Evolutionary conservation across 139 green algal genomes (phyloP), one percentile per base, ranked within the genome.

Genomic region (Spirogloea muscicola): DNA sequence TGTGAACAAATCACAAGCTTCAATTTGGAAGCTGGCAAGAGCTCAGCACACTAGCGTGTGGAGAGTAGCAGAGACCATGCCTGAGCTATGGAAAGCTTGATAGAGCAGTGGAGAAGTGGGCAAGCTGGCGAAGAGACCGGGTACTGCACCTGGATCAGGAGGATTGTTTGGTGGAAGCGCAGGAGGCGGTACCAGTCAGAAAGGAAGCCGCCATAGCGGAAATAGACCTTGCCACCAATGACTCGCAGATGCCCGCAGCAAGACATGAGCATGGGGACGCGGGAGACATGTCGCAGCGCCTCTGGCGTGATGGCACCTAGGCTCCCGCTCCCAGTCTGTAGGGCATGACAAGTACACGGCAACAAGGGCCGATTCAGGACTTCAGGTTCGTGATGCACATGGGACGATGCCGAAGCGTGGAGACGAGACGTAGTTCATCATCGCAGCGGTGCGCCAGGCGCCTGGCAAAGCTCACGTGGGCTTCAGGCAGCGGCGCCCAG

Each of bases 401-500:
- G n/a, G n/a, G n/a, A n/a, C n/a, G n/a, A n/a, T n/a, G n/a, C n/a
- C n/a, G n/a, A n/a, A n/a, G n/a, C n/a, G n/a, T n/a, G n/a, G n/a
- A n/a, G n/a, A n/a, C n/a, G n/a, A n/a, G n/a, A n/a, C n/a, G n/a
- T n/a, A n/a, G n/a, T n/a, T n/a, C n/a, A n/a, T n/a, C n/a, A n/a
- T n/a, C n/a, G n/a, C n/a, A n/a, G n/a, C n/a, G n/a, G n/a, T n/a
- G n/a, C n/a, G n/a, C n/a, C n/a, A n/a, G n/a, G n/a, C n/a, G n/a
- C n/a, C n/a, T n/a, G n/a, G n/a, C n/a, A n/a, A n/a, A n/a, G n/a
- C n/a, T n/a, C n/a, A n/a, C n/a, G n/a, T n/a, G n/a, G n/a, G n/a
- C n/a, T n/a, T n/a, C n/a, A n/a, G n/a, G n/a, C n/a, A 74, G 34
- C 39, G 65, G 65, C 2, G 34, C 31, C 65, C 65, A 74, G 27